phyloP scores from a whole-genome alignment of 805 yeast species.

The Ogataea methanolica region DNA sequence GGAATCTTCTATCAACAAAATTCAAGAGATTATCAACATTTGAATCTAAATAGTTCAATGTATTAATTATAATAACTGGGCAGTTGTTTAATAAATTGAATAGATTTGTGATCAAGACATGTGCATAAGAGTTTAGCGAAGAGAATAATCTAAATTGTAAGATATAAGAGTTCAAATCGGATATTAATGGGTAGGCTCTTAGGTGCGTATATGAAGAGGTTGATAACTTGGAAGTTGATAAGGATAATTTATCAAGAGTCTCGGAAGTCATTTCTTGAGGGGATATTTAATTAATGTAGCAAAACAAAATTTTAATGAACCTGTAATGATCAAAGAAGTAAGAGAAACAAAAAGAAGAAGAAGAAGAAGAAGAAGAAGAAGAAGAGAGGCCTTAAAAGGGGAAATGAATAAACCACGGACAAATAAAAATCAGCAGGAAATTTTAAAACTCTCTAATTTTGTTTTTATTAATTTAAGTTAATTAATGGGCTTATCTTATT shows the following conservation, averaged over 20 bases:
- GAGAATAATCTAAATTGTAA: conserved; percentile 13
- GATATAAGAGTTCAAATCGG: conserved; percentile 18
- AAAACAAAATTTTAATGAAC: not conserved
- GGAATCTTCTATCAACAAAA: conserved; percentile 27
- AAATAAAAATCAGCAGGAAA: no score
- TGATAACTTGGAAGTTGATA: conserved; percentile 10
- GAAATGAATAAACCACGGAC: no score
- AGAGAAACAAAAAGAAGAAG: not conserved
- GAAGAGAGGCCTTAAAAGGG: no score
- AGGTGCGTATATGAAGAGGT: conserved; percentile 24
- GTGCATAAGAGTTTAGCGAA: conserved; percentile 15
- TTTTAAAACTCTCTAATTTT: no score
- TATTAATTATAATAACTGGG: conserved; percentile 13
- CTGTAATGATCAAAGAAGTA: not conserved
- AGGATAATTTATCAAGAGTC: conserved; percentile 3
- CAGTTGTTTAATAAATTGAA: conserved; percentile 14
- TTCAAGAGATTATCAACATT: conserved; percentile 18
- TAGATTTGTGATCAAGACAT: conserved; percentile 6
- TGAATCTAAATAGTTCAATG: conserved; percentile 22
- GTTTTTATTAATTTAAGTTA: no score
- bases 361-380: not conserved
- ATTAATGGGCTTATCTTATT: no score
- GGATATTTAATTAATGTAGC: not conserved
- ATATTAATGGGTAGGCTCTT: conserved; percentile 27
- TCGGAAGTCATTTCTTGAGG: conserved; percentile 1